Percentiles rank a stretch among this genome's conserved stretches.
These are phyloP conservation scores for Exophiala xenobiotica DNA, from an alignment of 2,329 filamentous ascomycete genomes.

Conservation along the genomic window DNA sequence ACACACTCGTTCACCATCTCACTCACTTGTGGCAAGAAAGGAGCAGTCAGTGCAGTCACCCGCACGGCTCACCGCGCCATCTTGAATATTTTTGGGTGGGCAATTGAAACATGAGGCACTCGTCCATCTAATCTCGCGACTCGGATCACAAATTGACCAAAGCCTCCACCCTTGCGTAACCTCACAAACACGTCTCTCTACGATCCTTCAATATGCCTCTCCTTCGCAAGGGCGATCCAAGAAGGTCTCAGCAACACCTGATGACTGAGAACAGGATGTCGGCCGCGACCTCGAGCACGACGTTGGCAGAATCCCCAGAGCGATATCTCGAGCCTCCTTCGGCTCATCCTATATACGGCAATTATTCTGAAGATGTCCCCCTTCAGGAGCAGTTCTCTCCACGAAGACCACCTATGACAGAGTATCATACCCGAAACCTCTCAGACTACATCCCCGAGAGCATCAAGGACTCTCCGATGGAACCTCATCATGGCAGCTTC, in stretches of 20 bases:
- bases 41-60: too few species aligned
- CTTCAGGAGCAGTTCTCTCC: conserved; percentile 5
- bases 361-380: conserved; percentile 18
- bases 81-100: too few species aligned
- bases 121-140: conserved; percentile 14
- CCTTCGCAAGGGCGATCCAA: conserved; percentile 24
- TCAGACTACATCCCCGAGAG: conserved; percentile 24
- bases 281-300: conserved; percentile 10
- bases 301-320: conserved; percentile 12
- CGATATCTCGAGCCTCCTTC: conserved; percentile 18
- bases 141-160: conserved; percentile 14
- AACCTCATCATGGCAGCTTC: conserved; percentile 6
- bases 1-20: neutral
- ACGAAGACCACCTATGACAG: conserved; percentile 12
- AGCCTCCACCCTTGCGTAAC: conserved; percentile 15
- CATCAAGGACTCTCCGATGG: conserved; percentile 15
- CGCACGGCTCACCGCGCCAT: too few species aligned
- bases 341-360: conserved; percentile 22
- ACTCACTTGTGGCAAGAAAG: too few species aligned
- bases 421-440: conserved; percentile 21
- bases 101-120: conserved; percentile 11
- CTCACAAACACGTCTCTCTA: conserved; percentile 10
- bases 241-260: conserved; percentile 14
- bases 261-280: conserved; percentile 25
- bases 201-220: conserved; percentile 26